Evolutionary conservation across 2,329 filamentous ascomycete genomes (phyloP), one percentile per base, ranked within the genome.

Genomic region (Sporothrix humicola): DNA sequence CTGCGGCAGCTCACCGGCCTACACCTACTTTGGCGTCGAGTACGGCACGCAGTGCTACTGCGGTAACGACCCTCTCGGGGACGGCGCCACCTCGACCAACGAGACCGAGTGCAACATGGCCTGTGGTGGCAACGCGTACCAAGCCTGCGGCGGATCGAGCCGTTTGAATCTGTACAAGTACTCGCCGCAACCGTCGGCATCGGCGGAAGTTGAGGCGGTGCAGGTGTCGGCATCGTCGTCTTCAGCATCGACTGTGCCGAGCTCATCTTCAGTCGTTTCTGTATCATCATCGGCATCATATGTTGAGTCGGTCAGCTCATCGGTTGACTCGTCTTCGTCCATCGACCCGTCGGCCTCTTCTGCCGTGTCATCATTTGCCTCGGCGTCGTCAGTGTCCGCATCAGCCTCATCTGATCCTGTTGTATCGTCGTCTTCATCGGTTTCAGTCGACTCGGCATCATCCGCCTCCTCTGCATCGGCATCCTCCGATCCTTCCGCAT

Each of bases 41-140:
- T 85, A 84, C 75, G 81, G 80, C 8, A 78, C 79, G 23, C 84
- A 89, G 76, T 89, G 87, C 78, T 89, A 84, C 81, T 90, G 86
- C 75, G 84, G 82, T 48, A 76, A 76, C 73, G 4, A 37, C 31
- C 31, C 26, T 5, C 63, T 77, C 10, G 69, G 23, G 37, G 31
- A 23, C 1, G 74, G 74, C 37, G 73, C 63, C 68, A 66, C 56
- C 9, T 12, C n/a, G 10, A 56, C 72, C 17, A 37, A 66, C 31
- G 72, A 71, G 13, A 71, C 46, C 13, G 6, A 69, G 7, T 78
- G 77, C 69, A 71, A 50, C 15, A 73, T 76, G 63, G 63, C 72
- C 4, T 78, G 77, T 71, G 73, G 69, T 1, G 77, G 77, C 42
- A 48, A 74, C 37, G 48, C 31, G 5, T 58, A 70, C 20, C 71